Base-by-base conservation (phyloP, 139 green algal genomes). In the Chlamydomonas applanata region DNA sequence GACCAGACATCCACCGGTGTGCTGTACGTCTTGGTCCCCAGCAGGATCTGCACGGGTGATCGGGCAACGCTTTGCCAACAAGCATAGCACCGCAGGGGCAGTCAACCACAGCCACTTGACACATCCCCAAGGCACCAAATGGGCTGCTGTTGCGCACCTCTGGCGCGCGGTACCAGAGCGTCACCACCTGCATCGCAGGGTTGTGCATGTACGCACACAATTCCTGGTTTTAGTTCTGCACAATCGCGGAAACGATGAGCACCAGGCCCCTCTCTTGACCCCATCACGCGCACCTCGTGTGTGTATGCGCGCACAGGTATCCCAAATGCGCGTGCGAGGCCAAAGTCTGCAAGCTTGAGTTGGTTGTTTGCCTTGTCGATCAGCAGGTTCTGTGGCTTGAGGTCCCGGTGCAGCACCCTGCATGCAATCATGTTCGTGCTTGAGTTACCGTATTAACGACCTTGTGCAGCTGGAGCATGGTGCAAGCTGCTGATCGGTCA, bases 381-480 rank as follows among this genome's bases (percentile, higher is more conserved):
- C 2, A 99, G 86, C 64, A 99, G 85, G 80, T 99, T 99, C 80
- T 99, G 93, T 1, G 96, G 96, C 87, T 99, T 99, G 30, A 99
- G 78, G 80, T 99, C 96, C 0, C 96, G 82, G 77, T 99, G 96
- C 52, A 99, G 83, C 11, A 99, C 89, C 14, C 85, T 88, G 77
- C 54, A 73, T 24, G 9, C 27, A 34, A 57, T 17, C 17, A 57
- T 57, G 46, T 27, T 20, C 32, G 25, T 45, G 63, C 34, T 24
- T 71, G 33, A 14, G 33, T 71, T 16, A 71, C 63, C 25, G 63
- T 40, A 49, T 56, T 52, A 9, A 52, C 13, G 27, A 22, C 24
- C 13, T 40, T 40, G 17, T 17, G 19, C 59, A n/a, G n/a, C n/a
- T n/a, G n/a, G n/a, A n/a, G n/a, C n/a, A n/a, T n/a, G n/a, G n/a